Percentiles rank a stretch among this genome's conserved stretches.
phyloP scores from a whole-genome alignment of 2,329 filamentous ascomycete species.

The Amylocarpus encephaloides region DNA sequence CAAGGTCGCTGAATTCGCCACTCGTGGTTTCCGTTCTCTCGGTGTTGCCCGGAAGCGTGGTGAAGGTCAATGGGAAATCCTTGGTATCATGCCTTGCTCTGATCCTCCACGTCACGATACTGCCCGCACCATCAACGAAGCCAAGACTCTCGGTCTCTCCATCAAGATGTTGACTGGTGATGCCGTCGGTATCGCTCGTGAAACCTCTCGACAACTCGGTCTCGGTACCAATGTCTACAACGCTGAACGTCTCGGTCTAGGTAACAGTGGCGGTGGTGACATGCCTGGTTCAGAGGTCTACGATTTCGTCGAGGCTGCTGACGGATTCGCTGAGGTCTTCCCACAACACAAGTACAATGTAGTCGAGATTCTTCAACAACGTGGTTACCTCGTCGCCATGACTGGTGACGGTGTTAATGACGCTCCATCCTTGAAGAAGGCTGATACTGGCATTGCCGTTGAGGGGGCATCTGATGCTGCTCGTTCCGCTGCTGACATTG shows the following conservation, averaged over 20 bases:
- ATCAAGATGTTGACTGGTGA: conserved; percentile 98
- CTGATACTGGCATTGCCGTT: conserved; percentile 93
- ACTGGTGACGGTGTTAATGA: conserved; percentile 95
- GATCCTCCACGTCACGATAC: conserved; percentile 89
- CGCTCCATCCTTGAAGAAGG: conserved; percentile 86
- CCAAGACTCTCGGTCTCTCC: conserved; percentile 77
- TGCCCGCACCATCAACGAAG: conserved; percentile 82
- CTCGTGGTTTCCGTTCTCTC: conserved; percentile 88
- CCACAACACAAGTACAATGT: conserved; percentile 94
- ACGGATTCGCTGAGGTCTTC: conserved; percentile 93
- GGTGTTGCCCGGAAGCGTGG: conserved; percentile 87
- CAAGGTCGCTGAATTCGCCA: conserved; percentile 86
- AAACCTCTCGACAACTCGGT: conserved; percentile 85
- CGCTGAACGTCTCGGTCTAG: conserved; percentile 85
- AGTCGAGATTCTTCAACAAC: conserved; percentile 87
- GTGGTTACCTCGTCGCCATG: conserved; percentile 92
- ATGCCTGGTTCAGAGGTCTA: conserved; percentile 93
- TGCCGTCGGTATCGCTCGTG: conserved; percentile 85
- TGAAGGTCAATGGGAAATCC: conserved; percentile 78
- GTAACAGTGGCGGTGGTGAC: conserved; percentile 78
- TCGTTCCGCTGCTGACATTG: conserved; percentile 85
- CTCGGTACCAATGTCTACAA: conserved; percentile 93
- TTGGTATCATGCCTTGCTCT: conserved; percentile 91
- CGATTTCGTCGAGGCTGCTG: conserved; percentile 90
- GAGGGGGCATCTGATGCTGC: conserved; percentile 88